Conservation (phyloP, 208 protist species). For the Leishmania guyanensis region DNA sequence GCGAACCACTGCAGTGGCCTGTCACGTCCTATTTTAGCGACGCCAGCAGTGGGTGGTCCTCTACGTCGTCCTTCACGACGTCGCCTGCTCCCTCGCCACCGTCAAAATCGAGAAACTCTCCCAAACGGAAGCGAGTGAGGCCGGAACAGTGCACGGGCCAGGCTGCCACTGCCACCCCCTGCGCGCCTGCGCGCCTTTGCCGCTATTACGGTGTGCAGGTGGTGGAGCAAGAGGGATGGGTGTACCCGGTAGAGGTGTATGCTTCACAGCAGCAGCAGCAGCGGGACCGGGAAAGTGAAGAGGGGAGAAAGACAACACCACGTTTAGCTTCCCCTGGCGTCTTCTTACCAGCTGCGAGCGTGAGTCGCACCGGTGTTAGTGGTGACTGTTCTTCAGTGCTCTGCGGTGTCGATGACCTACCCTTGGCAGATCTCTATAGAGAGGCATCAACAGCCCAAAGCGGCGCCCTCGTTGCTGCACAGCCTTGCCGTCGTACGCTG, state of each 20-base stretch:
- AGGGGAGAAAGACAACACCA: neutral
- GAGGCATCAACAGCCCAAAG: neutral
- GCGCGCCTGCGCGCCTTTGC: constrained; percentile 1
- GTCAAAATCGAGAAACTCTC: neutral
- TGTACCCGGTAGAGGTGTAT: constrained; percentile 56
- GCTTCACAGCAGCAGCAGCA: constrained; percentile 16
- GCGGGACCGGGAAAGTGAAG: too few species aligned
- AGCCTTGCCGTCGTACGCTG: neutral
- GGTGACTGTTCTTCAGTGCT: neutral
- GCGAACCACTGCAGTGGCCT: constrained; percentile 17
- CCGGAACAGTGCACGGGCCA: neutral
- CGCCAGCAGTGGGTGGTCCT: constrained; percentile 24
- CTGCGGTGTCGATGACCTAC: constrained; percentile 3
- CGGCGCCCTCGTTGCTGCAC: neutral
- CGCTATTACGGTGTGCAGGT: constrained; percentile 29
- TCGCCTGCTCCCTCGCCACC: neutral
- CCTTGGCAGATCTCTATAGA: constrained; percentile 10
- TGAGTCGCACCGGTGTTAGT: neutral
- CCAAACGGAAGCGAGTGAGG: constrained; percentile 9
- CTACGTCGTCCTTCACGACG: constrained; percentile 11
- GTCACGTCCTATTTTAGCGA: constrained; percentile 31
- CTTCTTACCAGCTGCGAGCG: neutral
- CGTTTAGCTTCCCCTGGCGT: neutral
- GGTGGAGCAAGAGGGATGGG: constrained; percentile 65
- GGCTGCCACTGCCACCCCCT: neutral